Evolutionary conservation across 768 basidiomycete genomes (phyloP).

Genomic region (Tephrocybe sp.): DNA sequence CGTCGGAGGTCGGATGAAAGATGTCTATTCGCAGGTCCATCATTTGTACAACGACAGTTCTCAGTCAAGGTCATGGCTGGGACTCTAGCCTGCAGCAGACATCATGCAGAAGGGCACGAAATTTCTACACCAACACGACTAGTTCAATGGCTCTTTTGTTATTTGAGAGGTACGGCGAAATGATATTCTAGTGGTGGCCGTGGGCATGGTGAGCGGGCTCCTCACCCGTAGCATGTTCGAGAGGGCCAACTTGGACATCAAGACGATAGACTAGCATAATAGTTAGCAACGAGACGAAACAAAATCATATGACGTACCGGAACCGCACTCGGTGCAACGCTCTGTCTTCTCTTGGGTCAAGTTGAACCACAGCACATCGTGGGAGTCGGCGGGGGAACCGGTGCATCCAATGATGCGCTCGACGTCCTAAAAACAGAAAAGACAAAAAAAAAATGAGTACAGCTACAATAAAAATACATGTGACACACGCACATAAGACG

Average conservation of each 20-base stretch:
- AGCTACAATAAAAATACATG: background rate
- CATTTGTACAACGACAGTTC: no score
- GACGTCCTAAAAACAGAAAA: constrained; percentile 64
- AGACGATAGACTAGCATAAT: constrained; percentile 61
- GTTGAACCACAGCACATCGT: constrained; percentile 88
- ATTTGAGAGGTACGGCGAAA: background rate
- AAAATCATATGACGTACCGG: constrained; percentile 53
- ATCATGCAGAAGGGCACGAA: background rate
- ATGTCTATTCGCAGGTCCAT: no score
- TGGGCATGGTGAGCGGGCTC: constrained; percentile 2
- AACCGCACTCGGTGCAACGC: constrained; percentile 94
- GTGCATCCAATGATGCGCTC: constrained; percentile 93
- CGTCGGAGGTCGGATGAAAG: no score
- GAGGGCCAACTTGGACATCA: constrained; percentile 40
- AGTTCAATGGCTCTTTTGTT: constrained; percentile 5
- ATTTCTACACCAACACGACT: background rate
- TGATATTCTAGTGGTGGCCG: constrained; percentile 10
- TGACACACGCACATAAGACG: constrained; percentile 68
- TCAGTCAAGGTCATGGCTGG: no score
- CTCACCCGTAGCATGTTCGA: constrained; percentile 8
- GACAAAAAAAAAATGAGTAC: constrained; percentile 2
- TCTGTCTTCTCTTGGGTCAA: constrained; percentile 62
- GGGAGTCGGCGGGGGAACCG: constrained; percentile 92
- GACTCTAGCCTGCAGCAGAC: background rate
- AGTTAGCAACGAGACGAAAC: background rate